Conservation (phyloP, 1,139 yeast species). For the Meyerozyma carpophila region DNA sequence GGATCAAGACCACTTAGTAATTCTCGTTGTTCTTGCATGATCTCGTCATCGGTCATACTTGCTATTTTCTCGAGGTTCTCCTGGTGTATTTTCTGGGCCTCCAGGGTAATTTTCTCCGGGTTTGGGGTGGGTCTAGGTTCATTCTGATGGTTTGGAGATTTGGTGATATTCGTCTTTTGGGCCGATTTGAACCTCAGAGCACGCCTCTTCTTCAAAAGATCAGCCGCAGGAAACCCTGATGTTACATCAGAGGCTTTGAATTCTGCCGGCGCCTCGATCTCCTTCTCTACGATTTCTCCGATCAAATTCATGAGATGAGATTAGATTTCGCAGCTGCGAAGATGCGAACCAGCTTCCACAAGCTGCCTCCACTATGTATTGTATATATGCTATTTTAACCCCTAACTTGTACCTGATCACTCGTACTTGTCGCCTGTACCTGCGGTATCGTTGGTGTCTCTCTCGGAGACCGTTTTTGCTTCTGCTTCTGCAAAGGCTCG, state of each 20-base stretch:
- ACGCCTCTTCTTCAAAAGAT: conserved; percentile 16
- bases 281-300: conserved; percentile 74
- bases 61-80: conserved; percentile 67
- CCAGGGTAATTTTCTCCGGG: conserved; percentile 26
- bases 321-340: background rate
- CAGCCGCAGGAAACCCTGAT: conserved; percentile 43
- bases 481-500: conserved; percentile 1
- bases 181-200: conserved; percentile 21
- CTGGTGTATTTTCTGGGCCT: conserved; percentile 67
- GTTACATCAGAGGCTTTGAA: conserved; percentile 7
- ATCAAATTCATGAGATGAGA: conserved; percentile 53
- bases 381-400: background rate
- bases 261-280: conserved; percentile 33
- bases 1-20: conserved; percentile 66
- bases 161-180: conserved; percentile 4
- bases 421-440: background rate
- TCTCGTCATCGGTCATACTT: conserved; percentile 62
- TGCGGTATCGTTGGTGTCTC: background rate
- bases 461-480: too few relatives aligned
- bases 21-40: conserved; percentile 61
- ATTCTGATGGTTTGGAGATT: conserved; percentile 1
- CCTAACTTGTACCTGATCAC: too few relatives aligned
- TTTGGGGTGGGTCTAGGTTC: background rate
- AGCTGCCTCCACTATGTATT: too few relatives aligned
- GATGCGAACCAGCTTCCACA: background rate